Evolutionary conservation across 2,329 filamentous ascomycete species (phyloP).

Genomic region (Penicillium olsonii): DNA sequence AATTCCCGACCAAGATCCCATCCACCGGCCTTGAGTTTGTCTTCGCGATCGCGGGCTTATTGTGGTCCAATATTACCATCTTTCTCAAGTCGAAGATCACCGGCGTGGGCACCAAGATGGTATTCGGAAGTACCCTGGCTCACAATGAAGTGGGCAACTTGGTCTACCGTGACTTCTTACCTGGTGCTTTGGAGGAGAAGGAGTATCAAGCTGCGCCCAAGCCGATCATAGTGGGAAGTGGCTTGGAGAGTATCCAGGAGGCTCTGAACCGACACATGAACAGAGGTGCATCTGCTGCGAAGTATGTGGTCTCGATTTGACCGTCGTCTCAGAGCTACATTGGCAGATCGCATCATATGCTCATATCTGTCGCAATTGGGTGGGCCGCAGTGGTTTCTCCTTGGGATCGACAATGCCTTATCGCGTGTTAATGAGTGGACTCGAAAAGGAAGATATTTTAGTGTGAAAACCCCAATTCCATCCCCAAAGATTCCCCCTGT

Average conservation of each 20-base stretch:
- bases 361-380: too few species aligned
- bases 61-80: background rate
- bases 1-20: background rate
- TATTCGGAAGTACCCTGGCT: background rate
- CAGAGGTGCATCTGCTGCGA: background rate
- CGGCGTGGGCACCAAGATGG: background rate
- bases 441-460: too few species aligned
- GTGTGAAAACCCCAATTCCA: too few species aligned
- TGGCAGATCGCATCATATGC: too few species aligned
- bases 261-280: constrained; percentile 1
- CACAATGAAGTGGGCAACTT: background rate
- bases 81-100: background rate
- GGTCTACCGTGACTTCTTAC: background rate
- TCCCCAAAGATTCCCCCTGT: too few species aligned
- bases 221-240: background rate
- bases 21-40: background rate
- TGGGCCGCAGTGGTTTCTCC: too few species aligned
- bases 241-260: background rate
- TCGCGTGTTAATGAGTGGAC: too few species aligned
- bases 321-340: too few species aligned
- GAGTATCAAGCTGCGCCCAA: background rate
- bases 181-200: background rate
- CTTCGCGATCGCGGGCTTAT: background rate
- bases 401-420: too few species aligned
- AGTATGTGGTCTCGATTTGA: constrained; percentile 3